Percentiles rank a stretch among this genome's conserved stretches.
Evolutionary conservation across 225 moss, liverwort and hornwort genomes (phyloP).

Genomic region (Anthoceros angustus): DNA sequence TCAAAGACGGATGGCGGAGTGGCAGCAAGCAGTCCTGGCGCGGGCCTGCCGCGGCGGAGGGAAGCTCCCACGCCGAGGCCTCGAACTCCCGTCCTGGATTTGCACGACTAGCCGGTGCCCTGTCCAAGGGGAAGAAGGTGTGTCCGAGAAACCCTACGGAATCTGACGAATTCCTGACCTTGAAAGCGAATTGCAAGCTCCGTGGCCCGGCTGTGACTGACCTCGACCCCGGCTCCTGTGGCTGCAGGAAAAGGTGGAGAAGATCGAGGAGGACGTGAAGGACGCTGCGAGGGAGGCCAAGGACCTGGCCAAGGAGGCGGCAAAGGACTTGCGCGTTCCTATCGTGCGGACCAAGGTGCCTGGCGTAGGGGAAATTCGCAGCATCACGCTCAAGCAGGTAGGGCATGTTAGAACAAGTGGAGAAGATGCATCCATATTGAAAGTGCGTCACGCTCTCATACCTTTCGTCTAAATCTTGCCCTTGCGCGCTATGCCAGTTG

Average conservation of each 20-base stretch:
- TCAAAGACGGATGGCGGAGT: too few species aligned
- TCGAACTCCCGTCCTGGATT: background rate
- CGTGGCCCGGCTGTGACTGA: background rate
- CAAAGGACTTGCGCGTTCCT: constrained; percentile 46
- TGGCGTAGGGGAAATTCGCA: constrained; percentile 43
- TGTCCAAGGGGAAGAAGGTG: background rate
- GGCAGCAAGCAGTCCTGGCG: too few species aligned
- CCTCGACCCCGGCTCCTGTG: background rate
- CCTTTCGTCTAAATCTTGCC: background rate
- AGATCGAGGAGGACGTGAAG: constrained; percentile 10
- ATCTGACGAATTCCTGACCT: background rate
- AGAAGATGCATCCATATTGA: too few species aligned
- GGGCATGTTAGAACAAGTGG: too few species aligned
- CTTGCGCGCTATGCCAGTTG: constrained; percentile 26
- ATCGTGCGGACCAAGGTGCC: constrained; percentile 44
- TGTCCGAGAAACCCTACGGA: background rate
- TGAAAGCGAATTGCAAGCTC: background rate
- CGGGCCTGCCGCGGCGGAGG: too few species aligned
- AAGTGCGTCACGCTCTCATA: background rate
- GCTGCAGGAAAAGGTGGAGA: constrained; percentile 16
- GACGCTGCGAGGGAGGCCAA: constrained; percentile 13
- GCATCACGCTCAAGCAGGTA: constrained; percentile 74
- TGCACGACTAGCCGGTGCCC: background rate
- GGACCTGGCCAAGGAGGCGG: constrained; percentile 38
- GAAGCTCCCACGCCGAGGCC: too few species aligned